Evolutionary conservation across 345 rosid genomes (phyloP), one percentile per base, ranked within the genome.

Genomic region (Murraya paniculata): DNA sequence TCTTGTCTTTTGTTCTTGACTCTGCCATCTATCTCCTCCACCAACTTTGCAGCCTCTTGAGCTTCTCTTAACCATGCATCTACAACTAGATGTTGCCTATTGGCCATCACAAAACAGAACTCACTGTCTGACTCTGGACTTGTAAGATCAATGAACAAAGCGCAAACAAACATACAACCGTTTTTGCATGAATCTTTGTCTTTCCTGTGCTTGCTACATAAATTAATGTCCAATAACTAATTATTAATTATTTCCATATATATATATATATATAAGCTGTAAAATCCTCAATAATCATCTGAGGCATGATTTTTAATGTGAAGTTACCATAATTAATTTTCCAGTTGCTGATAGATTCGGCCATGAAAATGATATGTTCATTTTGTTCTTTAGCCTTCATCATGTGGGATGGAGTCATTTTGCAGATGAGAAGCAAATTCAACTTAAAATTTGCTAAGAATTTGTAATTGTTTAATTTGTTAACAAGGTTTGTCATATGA

Each of bases 11-110:
- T 76, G 82, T 64, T 81, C 82, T 72, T 78, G 61, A 80, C 80
- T 60, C 76, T 86, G 66, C 45, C 75, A 61, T 90, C 90, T 27
- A 81, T 36, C 8, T 88, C 88, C 76, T 86, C 89, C 64, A 88
- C 67, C 79, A 84, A 64, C 7, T 56, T 81, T 16, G 80, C 72
- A 25, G 88, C 89, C 45, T 85, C 91, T 57, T 80, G 83, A 19
- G 93, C 90, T 83, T 90, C 93, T 62, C 85, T 80, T 57, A 84
- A 81, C 93, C 91, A 86, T 64, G 90, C 81, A 85, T 90, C 91
- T 36, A 71, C 73, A 11, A 28, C 68, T 35, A 84, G 58, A 48
- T 30, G 58, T 38, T 27, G 74, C 74, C 72, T 45, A 13, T 45
- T 76, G 31, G 74, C 72, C 86, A 66, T 75, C 28, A 30, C 14